Conservation (phyloP, 2,329 filamentous ascomycete genomes). For the Penicillium hordei region DNA sequence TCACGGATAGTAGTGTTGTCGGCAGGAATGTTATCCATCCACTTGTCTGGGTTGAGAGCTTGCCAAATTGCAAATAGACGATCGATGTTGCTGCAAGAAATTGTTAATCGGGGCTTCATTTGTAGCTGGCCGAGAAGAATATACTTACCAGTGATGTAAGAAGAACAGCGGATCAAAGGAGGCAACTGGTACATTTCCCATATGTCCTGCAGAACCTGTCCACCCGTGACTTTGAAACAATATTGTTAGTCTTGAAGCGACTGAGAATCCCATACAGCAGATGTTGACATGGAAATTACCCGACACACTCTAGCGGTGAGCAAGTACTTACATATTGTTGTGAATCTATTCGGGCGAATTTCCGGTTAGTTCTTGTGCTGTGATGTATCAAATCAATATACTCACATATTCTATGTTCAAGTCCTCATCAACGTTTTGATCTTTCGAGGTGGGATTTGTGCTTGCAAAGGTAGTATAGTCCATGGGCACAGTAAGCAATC, state of each 20-base stretch:
- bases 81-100: constrained; percentile 15
- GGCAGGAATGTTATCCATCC: constrained; percentile 2
- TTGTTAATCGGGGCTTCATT: neutral
- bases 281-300: no score
- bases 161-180: constrained; percentile 79
- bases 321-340: constrained; percentile 37
- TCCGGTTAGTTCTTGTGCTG: neutral
- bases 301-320: neutral
- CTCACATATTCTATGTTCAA: constrained; percentile 24
- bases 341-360: constrained; percentile 32
- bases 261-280: neutral
- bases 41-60: constrained; percentile 10
- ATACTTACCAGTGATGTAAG: constrained; percentile 62
- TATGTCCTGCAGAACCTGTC: constrained; percentile 62
- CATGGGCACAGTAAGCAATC: constrained; percentile 18
- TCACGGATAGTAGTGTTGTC: constrained; percentile 8
- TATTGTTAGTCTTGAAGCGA: neutral
- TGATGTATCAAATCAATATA: constrained; percentile 33
- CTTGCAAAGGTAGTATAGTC: constrained; percentile 21
- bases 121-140: neutral
- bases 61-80: constrained; percentile 19
- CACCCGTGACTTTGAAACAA: constrained; percentile 44
- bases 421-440: constrained; percentile 13
- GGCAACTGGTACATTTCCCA: constrained; percentile 70
- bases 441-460: constrained; percentile 22